A percentile compares a stretch with the other conserved stretches of the same genome.
These are phyloP conservation scores for Blastobotrys peoriensis DNA, from an alignment of 805 yeast genomes.

Conservation along the genomic window DNA sequence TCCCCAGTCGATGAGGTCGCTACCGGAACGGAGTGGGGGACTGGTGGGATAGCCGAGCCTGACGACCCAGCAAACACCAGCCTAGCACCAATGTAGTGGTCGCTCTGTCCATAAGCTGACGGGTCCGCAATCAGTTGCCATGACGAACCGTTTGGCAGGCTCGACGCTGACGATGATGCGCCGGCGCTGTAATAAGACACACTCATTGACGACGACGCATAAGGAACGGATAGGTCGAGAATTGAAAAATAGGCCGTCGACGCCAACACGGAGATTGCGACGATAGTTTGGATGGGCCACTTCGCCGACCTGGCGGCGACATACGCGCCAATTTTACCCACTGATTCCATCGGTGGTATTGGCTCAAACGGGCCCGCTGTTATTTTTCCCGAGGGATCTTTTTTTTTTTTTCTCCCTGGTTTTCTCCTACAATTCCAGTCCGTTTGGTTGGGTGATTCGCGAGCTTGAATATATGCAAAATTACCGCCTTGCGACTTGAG, in stretches of 20 bases:
- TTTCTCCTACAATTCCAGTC: too few relatives aligned
- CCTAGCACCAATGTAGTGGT: constrained; percentile 17
- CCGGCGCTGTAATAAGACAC: constrained; percentile 20
- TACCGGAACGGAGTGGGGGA: constrained; percentile 15
- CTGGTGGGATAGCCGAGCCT: constrained; percentile 14
- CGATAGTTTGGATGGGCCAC: constrained; percentile 81
- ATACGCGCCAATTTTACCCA: constrained; percentile 36
- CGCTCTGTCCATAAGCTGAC: constrained; percentile 11
- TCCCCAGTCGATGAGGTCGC: constrained; percentile 12
- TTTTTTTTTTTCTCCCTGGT: too few relatives aligned
- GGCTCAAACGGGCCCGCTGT: too few relatives aligned
- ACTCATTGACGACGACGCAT: constrained; percentile 12
- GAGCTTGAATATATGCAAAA: too few relatives aligned
- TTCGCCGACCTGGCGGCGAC: constrained; percentile 57
- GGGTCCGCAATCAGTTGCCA: background rate
- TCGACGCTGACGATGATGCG: constrained; percentile 1
- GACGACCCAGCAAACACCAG: constrained; percentile 20
- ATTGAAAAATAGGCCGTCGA: constrained; percentile 71
- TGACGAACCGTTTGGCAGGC: constrained; percentile 7
- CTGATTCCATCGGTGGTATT: background rate
- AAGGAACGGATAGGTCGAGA: constrained; percentile 36
- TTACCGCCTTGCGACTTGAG: too few relatives aligned
- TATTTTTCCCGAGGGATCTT: too few relatives aligned
- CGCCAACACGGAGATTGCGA: constrained; percentile 64
- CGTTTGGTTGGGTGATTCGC: too few relatives aligned